Base-by-base conservation (phyloP, 2,329 filamentous ascomycete species). In the Colletotrichum neosansevieriae region DNA sequence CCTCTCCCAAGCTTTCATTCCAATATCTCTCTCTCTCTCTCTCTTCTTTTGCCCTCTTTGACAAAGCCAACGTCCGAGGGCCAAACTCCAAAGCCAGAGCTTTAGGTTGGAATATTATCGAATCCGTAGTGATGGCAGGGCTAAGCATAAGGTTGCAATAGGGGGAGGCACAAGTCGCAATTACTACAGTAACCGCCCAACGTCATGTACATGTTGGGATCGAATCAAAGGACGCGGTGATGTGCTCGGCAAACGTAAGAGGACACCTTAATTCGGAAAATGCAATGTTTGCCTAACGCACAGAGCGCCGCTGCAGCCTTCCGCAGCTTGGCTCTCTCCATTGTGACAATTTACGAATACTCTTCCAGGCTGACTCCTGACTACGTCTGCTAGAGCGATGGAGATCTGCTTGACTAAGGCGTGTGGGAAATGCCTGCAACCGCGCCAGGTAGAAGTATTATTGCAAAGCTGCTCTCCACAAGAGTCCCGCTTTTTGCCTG, bases 61-160 rank as follows among this genome's bases (percentile, higher is more conserved):
- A 19, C 45, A 58, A 29, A 56, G 45, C 45, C 38, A 34, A 54
- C 49, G 54, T 54, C 56, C 56, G 51, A 51, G 44, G 45, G 38
- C 38, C 49, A 61, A 47, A 49, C 38, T 49, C 53, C 19, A 49
- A 17, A 58, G 45, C 12, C 45, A 45, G 38, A 56, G 24, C 24
- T 38, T 44, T 56, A 62, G 19, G n/a, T 21, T 13, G 4, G 21
- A 53, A 44, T 50, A 40, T 36, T 65, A 59, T 65, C 42, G 13
- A 29, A 24, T 24, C 59, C 47, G 34, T 19, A 36, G 36, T 54
- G 56, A 49, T 36, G 53, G 44, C 61, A 56, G 49, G 65, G 54
- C 61, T 65, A 51, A 49, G 60, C 58, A 59, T 68, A 68, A 68
- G 65, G 65, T 68, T 68, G 42, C 54, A 67, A 54, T 63, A 58